Conservation (phyloP, 495 filamentous ascomycete genomes). For the Lentithecium fluviatile region DNA sequence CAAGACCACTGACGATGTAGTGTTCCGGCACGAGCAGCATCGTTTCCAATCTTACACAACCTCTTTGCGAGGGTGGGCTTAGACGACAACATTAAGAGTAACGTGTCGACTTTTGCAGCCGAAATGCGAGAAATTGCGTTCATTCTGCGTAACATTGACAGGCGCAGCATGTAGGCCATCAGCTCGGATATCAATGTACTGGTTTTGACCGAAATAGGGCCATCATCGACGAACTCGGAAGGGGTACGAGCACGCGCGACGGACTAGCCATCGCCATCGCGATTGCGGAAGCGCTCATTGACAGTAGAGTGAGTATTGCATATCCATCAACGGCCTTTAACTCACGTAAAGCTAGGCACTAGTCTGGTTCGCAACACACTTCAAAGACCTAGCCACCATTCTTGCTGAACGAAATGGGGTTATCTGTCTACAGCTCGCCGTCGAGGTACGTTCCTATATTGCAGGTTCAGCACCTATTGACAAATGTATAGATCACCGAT, state of each 20-base stretch:
- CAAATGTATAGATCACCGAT: conserved; percentile 34
- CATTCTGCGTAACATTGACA: conserved; percentile 77
- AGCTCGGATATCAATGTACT: neutral
- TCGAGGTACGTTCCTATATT: conserved; percentile 51
- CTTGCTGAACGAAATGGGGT: conserved; percentile 72
- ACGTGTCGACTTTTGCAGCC: conserved; percentile 87
- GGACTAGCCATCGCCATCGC: conserved; percentile 86
- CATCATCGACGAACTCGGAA: conserved; percentile 89
- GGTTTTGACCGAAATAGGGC: conserved; percentile 43
- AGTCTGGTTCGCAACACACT: conserved; percentile 94
- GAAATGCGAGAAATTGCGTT: conserved; percentile 97
- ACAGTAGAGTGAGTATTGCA: conserved; percentile 50
- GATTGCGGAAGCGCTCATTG: conserved; percentile 80
- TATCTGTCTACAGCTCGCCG: conserved; percentile 75
- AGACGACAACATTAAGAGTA: conserved; percentile 85
- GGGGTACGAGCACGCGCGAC: conserved; percentile 86
- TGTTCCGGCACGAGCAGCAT: conserved; percentile 80
- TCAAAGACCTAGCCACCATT: conserved; percentile 75
- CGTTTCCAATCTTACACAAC: conserved; percentile 75
- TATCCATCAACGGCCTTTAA: neutral
- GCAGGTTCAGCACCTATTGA: neutral
- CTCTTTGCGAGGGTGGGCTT: conserved; percentile 85
- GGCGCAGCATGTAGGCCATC: conserved; percentile 56
- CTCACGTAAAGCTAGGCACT: conserved; percentile 47
- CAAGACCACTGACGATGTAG: conserved; percentile 11